Evolutionary conservation across 495 filamentous ascomycete species (phyloP).

Genomic region (Annulohypoxylon stygium): DNA sequence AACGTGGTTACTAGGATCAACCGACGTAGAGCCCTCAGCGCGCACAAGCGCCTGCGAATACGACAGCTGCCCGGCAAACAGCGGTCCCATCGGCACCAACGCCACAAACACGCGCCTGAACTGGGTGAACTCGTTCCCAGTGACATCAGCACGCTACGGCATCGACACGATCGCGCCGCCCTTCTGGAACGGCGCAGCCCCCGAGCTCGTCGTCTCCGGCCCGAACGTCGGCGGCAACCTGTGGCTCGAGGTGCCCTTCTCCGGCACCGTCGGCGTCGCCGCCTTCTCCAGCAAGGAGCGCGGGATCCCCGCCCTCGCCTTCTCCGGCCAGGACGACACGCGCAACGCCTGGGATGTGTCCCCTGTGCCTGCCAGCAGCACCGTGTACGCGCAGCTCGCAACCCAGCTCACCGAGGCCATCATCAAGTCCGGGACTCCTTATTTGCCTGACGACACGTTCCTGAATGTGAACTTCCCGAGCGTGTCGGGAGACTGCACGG

Average conservation of each 20-base stretch:
- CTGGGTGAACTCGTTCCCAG: conserved; percentile 78
- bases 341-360: conserved; percentile 65
- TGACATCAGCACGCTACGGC: conserved; percentile 73
- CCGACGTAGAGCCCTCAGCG: conserved; percentile 60
- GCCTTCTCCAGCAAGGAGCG: conserved; percentile 65
- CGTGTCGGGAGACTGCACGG: conserved; percentile 62
- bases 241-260: conserved; percentile 64
- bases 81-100: conserved; percentile 67
- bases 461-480: conserved; percentile 76
- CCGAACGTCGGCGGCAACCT: conserved; percentile 75
- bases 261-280: conserved; percentile 73
- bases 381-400: conserved; percentile 72
- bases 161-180: conserved; percentile 67
- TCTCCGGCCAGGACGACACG: conserved; percentile 66
- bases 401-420: conserved; percentile 67
- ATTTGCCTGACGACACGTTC: conserved; percentile 69
- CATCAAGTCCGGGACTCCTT: conserved; percentile 68
- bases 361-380: conserved; percentile 63
- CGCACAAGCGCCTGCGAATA: conserved; percentile 67
- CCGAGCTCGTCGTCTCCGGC: conserved; percentile 73
- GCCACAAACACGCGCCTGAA: conserved; percentile 69
- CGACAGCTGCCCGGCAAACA: conserved; percentile 68
- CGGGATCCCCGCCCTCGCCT: conserved; percentile 73
- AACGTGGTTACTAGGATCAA: conserved; percentile 61
- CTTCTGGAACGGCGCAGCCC: conserved; percentile 62